A percentile compares a stretch with the other conserved stretches of the same genome.
phyloP scores from a whole-genome alignment of 352 stramenopile species.

The Blastocystis sp. region DNA sequence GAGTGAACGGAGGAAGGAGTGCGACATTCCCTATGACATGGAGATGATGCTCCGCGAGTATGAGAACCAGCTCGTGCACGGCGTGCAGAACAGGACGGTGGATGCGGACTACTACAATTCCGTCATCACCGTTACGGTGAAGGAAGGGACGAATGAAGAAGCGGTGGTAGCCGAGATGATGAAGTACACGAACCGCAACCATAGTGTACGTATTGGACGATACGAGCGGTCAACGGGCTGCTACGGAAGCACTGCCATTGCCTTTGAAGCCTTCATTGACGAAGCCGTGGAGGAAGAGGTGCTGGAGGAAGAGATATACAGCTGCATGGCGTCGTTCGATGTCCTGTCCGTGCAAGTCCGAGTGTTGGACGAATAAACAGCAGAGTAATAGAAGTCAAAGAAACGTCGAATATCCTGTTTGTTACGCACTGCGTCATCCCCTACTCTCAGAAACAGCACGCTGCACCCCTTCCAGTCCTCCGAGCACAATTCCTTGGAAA shows the following conservation, averaged over 20 bases:
- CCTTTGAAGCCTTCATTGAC: not conserved
- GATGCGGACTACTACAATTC: not conserved
- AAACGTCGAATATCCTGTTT: constrained; percentile 39
- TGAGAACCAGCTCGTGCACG: not conserved
- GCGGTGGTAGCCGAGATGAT: not conserved
- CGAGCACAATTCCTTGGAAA: constrained; percentile 33
- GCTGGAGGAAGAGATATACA: not conserved
- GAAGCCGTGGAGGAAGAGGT: not conserved
- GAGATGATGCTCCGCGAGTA: constrained; percentile 56
- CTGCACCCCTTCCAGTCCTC: constrained; percentile 22
- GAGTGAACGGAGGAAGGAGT: not conserved
- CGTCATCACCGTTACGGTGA: not conserved
- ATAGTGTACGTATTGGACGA: not conserved
- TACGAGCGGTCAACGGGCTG: not conserved
- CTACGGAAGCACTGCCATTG: not conserved
- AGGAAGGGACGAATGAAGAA: constrained; percentile 1
- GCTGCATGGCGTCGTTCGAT: not conserved
- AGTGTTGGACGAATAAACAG: not conserved
- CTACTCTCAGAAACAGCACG: not conserved
- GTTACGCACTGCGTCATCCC: not conserved
- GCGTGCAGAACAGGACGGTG: not conserved
- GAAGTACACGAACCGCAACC: not conserved
- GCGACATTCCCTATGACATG: constrained; percentile 33
- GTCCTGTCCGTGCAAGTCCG: not conserved
- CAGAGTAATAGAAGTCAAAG: constrained; percentile 62